These are phyloP conservation scores for Claviceps sp. DNA, from an alignment of 2,329 filamentous ascomycete genomes.

Conservation along the genomic window DNA sequence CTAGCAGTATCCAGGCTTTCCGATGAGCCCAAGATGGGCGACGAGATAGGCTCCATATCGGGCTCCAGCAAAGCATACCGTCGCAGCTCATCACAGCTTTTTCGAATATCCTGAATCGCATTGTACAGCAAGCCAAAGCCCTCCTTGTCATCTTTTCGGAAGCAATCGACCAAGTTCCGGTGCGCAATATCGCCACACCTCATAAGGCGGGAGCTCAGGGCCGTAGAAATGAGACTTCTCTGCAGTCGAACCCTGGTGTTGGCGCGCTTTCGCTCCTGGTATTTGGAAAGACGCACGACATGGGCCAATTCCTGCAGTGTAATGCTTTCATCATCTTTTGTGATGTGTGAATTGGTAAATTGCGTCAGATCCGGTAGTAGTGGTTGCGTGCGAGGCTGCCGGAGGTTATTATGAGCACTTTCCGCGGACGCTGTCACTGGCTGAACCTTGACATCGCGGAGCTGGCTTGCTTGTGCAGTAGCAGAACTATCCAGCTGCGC, in stretches of 20 bases:
- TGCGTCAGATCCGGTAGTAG: slow-evolving; percentile 52
- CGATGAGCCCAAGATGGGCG: slow-evolving; percentile 28
- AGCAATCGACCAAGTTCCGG: slow-evolving; percentile 63
- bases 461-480: slow-evolving; percentile 16
- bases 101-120: slow-evolving; percentile 66
- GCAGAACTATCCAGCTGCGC: slow-evolving; percentile 26
- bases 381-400: slow-evolving; percentile 31
- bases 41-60: slow-evolving; percentile 48
- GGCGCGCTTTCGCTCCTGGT: slow-evolving; percentile 68
- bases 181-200: slow-evolving; percentile 63
- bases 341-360: slow-evolving; percentile 48
- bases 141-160: slow-evolving; percentile 67
- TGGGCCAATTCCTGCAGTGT: slow-evolving; percentile 67
- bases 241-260: slow-evolving; percentile 62
- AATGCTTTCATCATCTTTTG: slow-evolving; percentile 49
- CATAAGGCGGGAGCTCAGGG: slow-evolving; percentile 59
- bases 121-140: slow-evolving; percentile 62
- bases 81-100: slow-evolving; percentile 59
- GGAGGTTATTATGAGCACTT: slow-evolving; percentile 29
- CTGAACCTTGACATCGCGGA: slow-evolving; percentile 14
- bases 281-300: slow-evolving; percentile 62
- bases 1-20: slow-evolving; percentile 36
- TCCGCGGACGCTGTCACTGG: slow-evolving; percentile 18
- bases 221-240: slow-evolving; percentile 60
- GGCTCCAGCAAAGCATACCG: slow-evolving; percentile 59